Conservation (phyloP, 1,139 yeast species). For the Pneumocystis sp. region DNA sequence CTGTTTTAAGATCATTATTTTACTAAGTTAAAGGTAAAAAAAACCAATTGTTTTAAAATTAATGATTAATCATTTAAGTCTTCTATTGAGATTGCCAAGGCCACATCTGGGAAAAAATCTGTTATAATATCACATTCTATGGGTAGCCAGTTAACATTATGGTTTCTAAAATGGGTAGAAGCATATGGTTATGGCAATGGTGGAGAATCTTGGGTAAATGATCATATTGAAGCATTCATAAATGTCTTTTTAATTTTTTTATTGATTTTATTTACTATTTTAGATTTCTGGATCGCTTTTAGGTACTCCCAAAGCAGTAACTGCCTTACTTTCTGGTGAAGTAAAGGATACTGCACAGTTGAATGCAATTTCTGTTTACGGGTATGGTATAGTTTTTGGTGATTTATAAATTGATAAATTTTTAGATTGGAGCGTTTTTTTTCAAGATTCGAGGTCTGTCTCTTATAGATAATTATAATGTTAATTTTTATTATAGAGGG, state of each 20-base stretch:
- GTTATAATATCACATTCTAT: slow-evolving; percentile 85
- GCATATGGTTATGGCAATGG: slow-evolving; percentile 77
- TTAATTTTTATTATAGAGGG: background rate
- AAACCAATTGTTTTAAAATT: background rate
- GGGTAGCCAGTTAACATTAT: slow-evolving; percentile 84
- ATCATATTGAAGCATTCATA: slow-evolving; percentile 59
- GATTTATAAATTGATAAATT: slow-evolving; percentile 1
- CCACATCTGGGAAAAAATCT: slow-evolving; percentile 49
- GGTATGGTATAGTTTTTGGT: slow-evolving; percentile 21
- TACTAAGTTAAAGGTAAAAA: slow-evolving; percentile 40
- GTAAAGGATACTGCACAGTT: slow-evolving; percentile 95
- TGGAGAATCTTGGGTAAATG: slow-evolving; percentile 75
- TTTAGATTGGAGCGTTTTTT: slow-evolving; percentile 70
- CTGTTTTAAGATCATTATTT: slow-evolving; percentile 61
- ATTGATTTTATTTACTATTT: background rate
- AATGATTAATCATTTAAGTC: slow-evolving; percentile 14
- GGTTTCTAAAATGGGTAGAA: slow-evolving; percentile 91
- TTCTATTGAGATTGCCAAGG: slow-evolving; percentile 46
- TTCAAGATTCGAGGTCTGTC: slow-evolving; percentile 48
- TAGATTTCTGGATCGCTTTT: slow-evolving; percentile 77
- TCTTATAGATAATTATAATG: background rate
- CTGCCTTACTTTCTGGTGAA: slow-evolving; percentile 86
- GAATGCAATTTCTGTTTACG: slow-evolving; percentile 84
- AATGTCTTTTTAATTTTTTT: slow-evolving; percentile 2
- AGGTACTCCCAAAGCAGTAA: slow-evolving; percentile 89